Percentiles rank a stretch among this genome's conserved stretches.
phyloP scores from a whole-genome alignment of 495 filamentous ascomycete genomes.

The Tirmania nivea region DNA sequence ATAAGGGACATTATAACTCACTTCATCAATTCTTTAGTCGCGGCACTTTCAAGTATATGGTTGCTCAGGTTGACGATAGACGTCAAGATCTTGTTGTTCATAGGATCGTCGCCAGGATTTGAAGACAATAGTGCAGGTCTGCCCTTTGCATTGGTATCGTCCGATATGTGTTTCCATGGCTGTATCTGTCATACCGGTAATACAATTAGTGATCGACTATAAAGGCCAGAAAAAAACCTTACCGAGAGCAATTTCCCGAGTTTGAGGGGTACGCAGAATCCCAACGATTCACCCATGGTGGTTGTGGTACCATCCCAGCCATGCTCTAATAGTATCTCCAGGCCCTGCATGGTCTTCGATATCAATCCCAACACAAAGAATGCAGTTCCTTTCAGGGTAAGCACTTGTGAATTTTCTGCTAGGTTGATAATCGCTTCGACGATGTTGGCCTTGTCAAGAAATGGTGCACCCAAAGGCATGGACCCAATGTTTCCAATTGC shows the following conservation, averaged over 20 bases:
- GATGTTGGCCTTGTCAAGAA: conserved; percentile 70
- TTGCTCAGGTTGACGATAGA: conserved; percentile 19
- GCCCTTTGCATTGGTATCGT: conserved; percentile 15
- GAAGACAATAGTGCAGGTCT: conserved; percentile 13
- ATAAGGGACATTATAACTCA: conserved; percentile 3
- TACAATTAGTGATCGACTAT: too few relatives aligned
- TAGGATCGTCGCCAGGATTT: conserved; percentile 14
- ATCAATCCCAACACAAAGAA: conserved; percentile 90
- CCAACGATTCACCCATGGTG: conserved; percentile 57
- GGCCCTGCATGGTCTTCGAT: conserved; percentile 73
- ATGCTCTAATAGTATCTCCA: conserved; percentile 63
- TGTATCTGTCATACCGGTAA: conserved; percentile 8
- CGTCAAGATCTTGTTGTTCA: conserved; percentile 18
- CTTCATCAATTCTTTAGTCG: conserved; percentile 19
- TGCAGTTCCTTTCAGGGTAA: conserved; percentile 82
- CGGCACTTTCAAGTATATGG: conserved; percentile 17
- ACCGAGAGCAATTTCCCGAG: conserved; percentile 50
- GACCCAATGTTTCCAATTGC: conserved; percentile 94
- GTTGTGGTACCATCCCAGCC: conserved; percentile 88
- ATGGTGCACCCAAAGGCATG: conserved; percentile 90
- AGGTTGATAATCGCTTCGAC: conserved; percentile 68
- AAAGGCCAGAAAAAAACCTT: conserved; percentile 3
- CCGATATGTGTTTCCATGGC: conserved; percentile 18
- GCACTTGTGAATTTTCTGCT: conserved; percentile 63
- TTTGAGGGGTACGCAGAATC: conserved; percentile 63